Conservation (phyloP, 805 yeast genomes). For the Myxozyma sirexii region DNA sequence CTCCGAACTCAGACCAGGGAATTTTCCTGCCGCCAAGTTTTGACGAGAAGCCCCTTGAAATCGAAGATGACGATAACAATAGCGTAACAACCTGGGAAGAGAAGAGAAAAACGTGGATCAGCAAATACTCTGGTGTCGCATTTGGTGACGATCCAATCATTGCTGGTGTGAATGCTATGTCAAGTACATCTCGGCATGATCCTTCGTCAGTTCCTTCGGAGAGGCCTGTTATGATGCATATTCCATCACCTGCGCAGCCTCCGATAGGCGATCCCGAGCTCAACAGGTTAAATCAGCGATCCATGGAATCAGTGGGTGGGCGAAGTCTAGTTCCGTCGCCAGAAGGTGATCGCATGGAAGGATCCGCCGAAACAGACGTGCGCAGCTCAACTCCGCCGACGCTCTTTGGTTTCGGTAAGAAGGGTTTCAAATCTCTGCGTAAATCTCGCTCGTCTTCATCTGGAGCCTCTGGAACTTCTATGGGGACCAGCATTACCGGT, state of each 20-base stretch:
- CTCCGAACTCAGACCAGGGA: constrained; percentile 27
- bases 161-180: not conserved
- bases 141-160: constrained; percentile 4
- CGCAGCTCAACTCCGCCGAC: not conserved
- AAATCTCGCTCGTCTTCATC: constrained; percentile 9
- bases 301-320: not conserved
- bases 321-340: not conserved
- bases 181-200: not conserved
- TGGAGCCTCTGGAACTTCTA: not conserved
- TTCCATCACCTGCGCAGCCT: not conserved
- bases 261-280: not conserved
- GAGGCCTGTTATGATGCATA: constrained; percentile 3
- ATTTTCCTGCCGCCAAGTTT: constrained; percentile 16
- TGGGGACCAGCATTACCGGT: constrained; percentile 1
- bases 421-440: constrained; percentile 8
- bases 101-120: constrained; percentile 18
- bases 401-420: constrained; percentile 6
- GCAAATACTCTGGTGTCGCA: constrained; percentile 4
- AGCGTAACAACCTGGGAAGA: constrained; percentile 27
- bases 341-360: not conserved
- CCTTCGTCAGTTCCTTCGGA: not conserved
- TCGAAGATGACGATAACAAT: constrained; percentile 5
- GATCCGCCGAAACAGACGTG: not conserved
- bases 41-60: constrained; percentile 7
- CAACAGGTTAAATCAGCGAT: not conserved